Evolutionary conservation across 2,329 filamentous ascomycete species (phyloP), one percentile per base, ranked within the genome.

Genomic region (Davidsoniella eucalypti): DNA sequence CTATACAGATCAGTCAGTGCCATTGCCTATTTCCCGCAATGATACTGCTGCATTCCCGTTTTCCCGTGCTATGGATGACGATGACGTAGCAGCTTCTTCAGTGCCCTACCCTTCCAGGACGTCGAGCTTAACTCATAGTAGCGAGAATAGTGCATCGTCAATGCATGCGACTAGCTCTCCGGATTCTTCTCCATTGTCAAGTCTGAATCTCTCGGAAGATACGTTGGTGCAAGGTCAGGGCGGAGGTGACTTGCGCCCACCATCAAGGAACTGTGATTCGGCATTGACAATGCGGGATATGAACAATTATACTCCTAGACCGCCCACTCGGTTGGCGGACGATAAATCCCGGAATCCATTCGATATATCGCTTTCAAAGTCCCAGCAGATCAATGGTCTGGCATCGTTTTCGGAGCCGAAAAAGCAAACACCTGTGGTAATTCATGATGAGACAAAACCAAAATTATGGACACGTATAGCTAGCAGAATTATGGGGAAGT

Each of bases 391-490:
- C 26, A 26, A n/a, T 8, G n/a, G 26, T 44, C 9, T n/a, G 18
- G 18, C 21, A 5, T 2, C 23, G 18, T 14, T 12, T 21, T 14
- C n/a, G 18, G 17, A n/a, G 17, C 10, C 33, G n/a, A 44, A 49
- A 39, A 25, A 37, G 16, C 26, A 39, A n/a, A 38, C 42, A 25
- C 38, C 37, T 14, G 40, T 44, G 39, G 40, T 29, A 14, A 49
- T 51, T 46, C 47, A 53, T 12, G 44, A 38, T 23, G 51, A 43
- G 25, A 42, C 26, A 10, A 53, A 47, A 29, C 51, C 43, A 18
- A 43, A 41, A n/a, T 44, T 53, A 16, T 53, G 51, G 51, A 39
- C 26, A 18, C 51, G 51, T 44, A 36, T 53, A 17, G 45, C 51
- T 26, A 50, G 29, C 38, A 53, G 39, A 41, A 21, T 53, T 5